phyloP scores from a whole-genome alignment of 2,329 filamentous ascomycete genomes.

The Elsinoe necatrix region DNA sequence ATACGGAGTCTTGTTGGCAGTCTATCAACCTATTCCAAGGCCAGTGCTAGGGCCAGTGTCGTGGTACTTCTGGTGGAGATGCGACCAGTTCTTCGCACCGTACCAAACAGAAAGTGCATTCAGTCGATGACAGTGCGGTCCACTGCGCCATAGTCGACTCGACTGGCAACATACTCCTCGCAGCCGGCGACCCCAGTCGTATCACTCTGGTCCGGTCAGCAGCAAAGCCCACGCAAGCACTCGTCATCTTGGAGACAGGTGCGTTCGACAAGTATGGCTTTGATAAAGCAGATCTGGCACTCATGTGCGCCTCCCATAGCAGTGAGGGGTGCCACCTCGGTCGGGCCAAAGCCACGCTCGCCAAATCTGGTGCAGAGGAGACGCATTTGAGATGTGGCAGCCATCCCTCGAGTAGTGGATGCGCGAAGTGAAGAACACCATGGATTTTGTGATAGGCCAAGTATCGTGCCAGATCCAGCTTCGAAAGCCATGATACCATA shows the following conservation, averaged over 20 bases:
- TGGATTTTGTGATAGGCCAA: conserved; percentile 32
- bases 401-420: conserved; percentile 31
- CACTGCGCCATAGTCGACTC: conserved; percentile 32
- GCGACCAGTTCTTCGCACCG: too few relatives aligned
- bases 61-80: too few relatives aligned
- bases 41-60: too few relatives aligned
- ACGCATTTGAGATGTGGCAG: conserved; percentile 37
- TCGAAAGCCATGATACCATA: neutral
- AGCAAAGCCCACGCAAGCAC: conserved; percentile 40
- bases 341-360: conserved; percentile 34
- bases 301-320: conserved; percentile 43
- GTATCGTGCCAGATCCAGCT: neutral
- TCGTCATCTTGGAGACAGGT: conserved; percentile 39
- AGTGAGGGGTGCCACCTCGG: conserved; percentile 36
- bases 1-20: too few relatives aligned
- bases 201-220: conserved; percentile 39
- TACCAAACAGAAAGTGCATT: too few relatives aligned
- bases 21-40: too few relatives aligned
- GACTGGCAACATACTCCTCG: conserved; percentile 32
- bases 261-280: conserved; percentile 32
- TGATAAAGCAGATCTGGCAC: conserved; percentile 36
- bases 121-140: conserved; percentile 22
- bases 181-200: conserved; percentile 35
- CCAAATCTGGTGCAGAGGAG: conserved; percentile 30
- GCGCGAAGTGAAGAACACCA: conserved; percentile 32